Evolutionary conservation across 2,329 filamentous ascomycete species (phyloP), one percentile per base, ranked within the genome.

Genomic region (Magnaporthales sp.): DNA sequence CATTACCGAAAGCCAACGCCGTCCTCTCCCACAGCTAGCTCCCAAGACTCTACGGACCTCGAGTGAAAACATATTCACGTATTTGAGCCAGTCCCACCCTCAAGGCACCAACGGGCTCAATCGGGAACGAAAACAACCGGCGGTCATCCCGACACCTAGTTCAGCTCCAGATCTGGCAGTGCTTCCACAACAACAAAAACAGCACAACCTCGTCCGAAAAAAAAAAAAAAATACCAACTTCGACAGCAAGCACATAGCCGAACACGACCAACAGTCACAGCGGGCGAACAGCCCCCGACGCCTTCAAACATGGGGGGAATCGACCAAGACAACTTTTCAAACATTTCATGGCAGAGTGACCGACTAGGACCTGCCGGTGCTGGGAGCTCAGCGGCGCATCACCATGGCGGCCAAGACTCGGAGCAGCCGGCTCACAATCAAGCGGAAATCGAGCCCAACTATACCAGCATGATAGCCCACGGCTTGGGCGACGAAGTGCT

Each of bases 341-440:
- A 86, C 75, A 87, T 94, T 69, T 90, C 90, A 67, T 96, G 92
- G 92, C 83, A 86, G 71, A 88, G 86, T 75, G 87, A 89, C 68
- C 83, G 85, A 61, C 81, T 81, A 67, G 78, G 80, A 67, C 75
- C 72, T 7, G 77, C 76, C 9, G 30, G 46, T 80, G 80, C 67
- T 78, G 81, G 68, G 75, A 72, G 8, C 77, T 76, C 9, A 76
- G 78, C 56, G 74, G 71, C 24, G 68, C 71, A 71, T 66, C 67
- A 72, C 51, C 71, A 70, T 69, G 74, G 68, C 71, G 75, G 73
- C 69, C 80, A 75, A 70, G 66, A 68, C 32, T 74, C 76, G 30
- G 72, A 76, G 5, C 72, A 72, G 19, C 71, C 70, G 1, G 29
- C 29, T 10, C 56, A 30, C 22, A 29, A 22, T 15, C 80, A 75